A percentile compares a stretch with the other conserved stretches of the same genome.
phyloP scores from a whole-genome alignment of 2,329 filamentous ascomycete species.

The Hyphodiscus sp. region DNA sequence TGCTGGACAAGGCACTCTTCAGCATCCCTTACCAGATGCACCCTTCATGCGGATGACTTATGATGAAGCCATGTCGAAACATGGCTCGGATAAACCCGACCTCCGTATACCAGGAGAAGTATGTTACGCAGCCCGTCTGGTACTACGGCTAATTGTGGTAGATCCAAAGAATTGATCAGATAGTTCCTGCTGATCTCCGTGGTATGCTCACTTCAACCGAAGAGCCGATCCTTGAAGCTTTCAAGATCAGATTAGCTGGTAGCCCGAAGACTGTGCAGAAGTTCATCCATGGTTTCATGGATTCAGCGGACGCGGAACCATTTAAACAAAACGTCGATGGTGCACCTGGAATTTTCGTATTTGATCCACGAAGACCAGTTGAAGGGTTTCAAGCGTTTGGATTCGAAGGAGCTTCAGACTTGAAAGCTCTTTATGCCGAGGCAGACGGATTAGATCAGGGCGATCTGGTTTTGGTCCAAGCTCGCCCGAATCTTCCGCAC shows the following conservation, averaged over 20 bases:
- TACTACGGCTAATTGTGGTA: constrained; percentile 33
- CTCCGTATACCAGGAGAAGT: constrained; percentile 65
- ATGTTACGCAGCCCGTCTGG: constrained; percentile 16
- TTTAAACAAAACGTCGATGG: constrained; percentile 67
- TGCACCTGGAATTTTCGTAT: constrained; percentile 73
- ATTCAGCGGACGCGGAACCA: constrained; percentile 48
- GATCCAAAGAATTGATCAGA: constrained; percentile 59
- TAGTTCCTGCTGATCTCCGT: constrained; percentile 58
- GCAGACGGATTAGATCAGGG: constrained; percentile 48
- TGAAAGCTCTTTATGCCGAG: constrained; percentile 25
- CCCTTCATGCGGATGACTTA: constrained; percentile 51
- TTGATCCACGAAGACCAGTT: constrained; percentile 67
- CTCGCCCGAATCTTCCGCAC: constrained; percentile 57
- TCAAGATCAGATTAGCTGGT: constrained; percentile 56
- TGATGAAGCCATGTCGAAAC: constrained; percentile 67
- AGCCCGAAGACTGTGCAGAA: constrained; percentile 46
- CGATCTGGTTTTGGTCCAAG: constrained; percentile 77
- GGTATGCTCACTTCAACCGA: constrained; percentile 66
- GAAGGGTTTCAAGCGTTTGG: constrained; percentile 73
- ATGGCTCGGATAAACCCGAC: constrained; percentile 91
- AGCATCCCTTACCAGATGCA: constrained; percentile 1
- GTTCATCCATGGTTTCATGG: constrained; percentile 66
- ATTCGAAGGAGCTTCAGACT: constrained; percentile 57
- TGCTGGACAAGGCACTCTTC: constrained; percentile 3
- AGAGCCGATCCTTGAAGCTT: constrained; percentile 67